These are phyloP conservation scores for Pseudohyphozyma bogoriensis DNA, from an alignment of 768 basidiomycete species.

Conservation along the genomic window DNA sequence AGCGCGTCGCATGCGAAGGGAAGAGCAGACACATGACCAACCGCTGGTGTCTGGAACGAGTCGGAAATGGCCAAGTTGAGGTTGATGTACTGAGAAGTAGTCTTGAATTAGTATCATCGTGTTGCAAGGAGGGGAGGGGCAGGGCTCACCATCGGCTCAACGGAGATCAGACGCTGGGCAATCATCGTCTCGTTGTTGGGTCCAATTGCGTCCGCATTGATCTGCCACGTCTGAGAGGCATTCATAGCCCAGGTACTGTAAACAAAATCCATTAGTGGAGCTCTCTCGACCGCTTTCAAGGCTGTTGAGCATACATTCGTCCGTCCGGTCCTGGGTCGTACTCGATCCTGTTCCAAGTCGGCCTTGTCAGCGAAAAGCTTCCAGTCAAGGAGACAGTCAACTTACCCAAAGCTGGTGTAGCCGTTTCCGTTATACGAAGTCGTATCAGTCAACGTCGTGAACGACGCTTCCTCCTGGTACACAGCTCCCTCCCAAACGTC, in stretches of 20 bases:
- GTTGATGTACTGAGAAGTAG: constrained; percentile 52
- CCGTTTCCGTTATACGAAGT: constrained; percentile 6
- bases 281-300: too few species aligned
- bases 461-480: constrained; percentile 20
- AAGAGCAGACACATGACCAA: too few species aligned
- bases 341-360: too few species aligned
- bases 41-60: background rate
- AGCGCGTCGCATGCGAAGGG: constrained; percentile 8
- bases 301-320: too few species aligned
- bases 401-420: constrained; percentile 42
- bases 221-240: constrained; percentile 58
- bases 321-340: constrained; percentile 34
- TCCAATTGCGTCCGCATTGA: constrained; percentile 55
- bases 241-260: constrained; percentile 76
- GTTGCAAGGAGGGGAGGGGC: too few species aligned
- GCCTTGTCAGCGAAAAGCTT: constrained; percentile 19
- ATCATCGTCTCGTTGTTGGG: constrained; percentile 54
- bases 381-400: constrained; percentile 5
- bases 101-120: background rate
- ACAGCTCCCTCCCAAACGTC: constrained; percentile 26
- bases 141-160: constrained; percentile 75
- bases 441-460: constrained; percentile 21
- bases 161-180: constrained; percentile 57
- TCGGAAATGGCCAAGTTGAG: constrained; percentile 55
- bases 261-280: too few species aligned